phyloP scores from a whole-genome alignment of 208 protist species.

The Acanthamoeba divionensis region DNA sequence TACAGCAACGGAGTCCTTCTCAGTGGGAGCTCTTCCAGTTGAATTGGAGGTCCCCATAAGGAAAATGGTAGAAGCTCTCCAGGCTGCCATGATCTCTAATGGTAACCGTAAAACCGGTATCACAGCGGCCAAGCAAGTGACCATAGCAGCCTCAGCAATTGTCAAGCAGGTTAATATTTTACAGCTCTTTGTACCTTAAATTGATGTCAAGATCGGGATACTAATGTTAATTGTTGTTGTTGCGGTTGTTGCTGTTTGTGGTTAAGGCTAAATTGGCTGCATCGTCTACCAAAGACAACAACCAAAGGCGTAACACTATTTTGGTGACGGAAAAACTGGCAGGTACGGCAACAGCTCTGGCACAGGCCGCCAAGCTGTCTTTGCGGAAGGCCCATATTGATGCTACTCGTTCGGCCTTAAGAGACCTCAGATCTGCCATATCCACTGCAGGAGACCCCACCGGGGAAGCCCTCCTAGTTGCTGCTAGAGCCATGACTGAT shows the following conservation, averaged over 20 bases:
- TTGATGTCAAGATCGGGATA: too few relatives aligned
- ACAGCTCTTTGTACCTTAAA: too few relatives aligned
- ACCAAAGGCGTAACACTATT: slow-evolving; percentile 23
- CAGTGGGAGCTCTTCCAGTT: not conserved
- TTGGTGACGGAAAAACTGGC: slow-evolving; percentile 36
- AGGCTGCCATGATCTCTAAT: not conserved
- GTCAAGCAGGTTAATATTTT: too few relatives aligned
- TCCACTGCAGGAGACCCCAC: not conserved
- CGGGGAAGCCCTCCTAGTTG: not conserved
- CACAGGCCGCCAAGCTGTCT: not conserved
- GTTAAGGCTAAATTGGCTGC: not conserved
- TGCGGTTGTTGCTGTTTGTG: too few relatives aligned
- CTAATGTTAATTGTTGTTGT: too few relatives aligned
- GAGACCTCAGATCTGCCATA: slow-evolving; percentile 12
- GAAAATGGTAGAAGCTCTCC: not conserved
- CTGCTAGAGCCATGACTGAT: not conserved
- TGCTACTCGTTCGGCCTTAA: not conserved
- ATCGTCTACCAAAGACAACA: not conserved
- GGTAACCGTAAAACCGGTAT: too few relatives aligned
- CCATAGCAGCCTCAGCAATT: too few relatives aligned
- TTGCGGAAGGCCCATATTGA: slow-evolving; percentile 2
- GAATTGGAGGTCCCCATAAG: not conserved
- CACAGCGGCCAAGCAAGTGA: too few relatives aligned
- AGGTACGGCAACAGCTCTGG: not conserved
- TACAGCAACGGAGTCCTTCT: not conserved